phyloP scores from a whole-genome alignment of 495 filamentous ascomycete species.

The Tuber melanosporum region DNA sequence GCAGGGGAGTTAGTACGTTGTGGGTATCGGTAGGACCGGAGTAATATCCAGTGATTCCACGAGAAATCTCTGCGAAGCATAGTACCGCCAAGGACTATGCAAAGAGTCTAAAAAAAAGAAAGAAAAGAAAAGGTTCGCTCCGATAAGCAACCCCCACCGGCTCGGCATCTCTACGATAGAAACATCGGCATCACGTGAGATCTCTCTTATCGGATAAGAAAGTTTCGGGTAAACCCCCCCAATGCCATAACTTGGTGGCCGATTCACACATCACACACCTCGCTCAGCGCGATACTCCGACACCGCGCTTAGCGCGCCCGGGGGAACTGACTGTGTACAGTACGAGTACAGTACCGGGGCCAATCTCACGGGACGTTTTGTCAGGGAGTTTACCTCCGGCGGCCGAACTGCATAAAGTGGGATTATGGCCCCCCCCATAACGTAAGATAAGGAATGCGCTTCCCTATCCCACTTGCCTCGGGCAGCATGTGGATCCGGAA shows the following conservation, averaged over 20 bases:
- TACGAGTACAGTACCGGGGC: not conserved
- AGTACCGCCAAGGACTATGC: not conserved
- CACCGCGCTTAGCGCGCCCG: not conserved
- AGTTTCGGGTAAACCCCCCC: not conserved
- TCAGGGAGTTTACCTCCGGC: not conserved
- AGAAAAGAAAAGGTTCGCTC: not conserved
- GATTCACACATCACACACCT: not conserved
- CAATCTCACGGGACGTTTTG: not conserved
- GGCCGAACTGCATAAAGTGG: not conserved
- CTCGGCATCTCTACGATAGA: not conserved
- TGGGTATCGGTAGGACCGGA: not conserved
- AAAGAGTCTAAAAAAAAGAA: not conserved
- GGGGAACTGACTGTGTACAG: not conserved
- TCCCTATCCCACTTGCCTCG: not conserved
- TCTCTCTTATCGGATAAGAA: not conserved
- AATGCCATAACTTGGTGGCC: not conserved
- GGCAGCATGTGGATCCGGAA: not conserved
- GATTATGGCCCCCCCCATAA: not conserved
- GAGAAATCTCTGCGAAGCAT: not conserved
- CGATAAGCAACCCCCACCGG: not conserved
- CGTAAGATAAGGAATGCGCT: not conserved
- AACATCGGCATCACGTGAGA: not conserved
- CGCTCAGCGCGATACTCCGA: not conserved
- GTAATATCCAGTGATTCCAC: not conserved
- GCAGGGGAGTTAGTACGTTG: not conserved